Percentiles rank a stretch among this genome's conserved stretches.
phyloP scores from a whole-genome alignment of 2,329 filamentous ascomycete genomes.

The Teratosphaeria nubilosa region DNA sequence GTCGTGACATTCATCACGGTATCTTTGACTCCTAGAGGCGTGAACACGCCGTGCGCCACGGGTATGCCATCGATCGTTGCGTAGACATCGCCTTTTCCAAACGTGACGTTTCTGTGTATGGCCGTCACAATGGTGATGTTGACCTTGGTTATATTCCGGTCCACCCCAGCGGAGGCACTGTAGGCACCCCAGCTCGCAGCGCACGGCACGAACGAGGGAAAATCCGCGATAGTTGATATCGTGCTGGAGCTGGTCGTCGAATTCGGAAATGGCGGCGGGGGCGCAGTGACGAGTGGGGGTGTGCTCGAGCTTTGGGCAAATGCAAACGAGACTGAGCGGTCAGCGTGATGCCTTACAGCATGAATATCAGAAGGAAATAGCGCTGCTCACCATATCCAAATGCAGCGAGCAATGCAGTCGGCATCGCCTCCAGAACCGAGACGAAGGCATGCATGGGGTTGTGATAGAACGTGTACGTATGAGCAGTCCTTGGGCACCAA shows the following conservation, averaged over 20 bases:
- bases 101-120: conserved; percentile 1
- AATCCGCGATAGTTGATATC: too few species aligned
- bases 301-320: background rate
- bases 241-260: background rate
- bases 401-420: background rate
- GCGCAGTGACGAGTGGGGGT: background rate
- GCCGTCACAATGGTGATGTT: conserved; percentile 1
- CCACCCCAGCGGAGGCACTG: background rate
- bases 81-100: conserved; percentile 14
- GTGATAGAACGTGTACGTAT: background rate
- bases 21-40: conserved; percentile 5
- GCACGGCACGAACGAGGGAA: background rate
- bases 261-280: background rate
- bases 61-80: conserved; percentile 8
- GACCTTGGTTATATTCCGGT: background rate
- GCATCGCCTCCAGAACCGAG: background rate
- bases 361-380: background rate
- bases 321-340: background rate
- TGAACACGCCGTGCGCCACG: conserved; percentile 9
- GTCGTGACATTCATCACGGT: conserved; percentile 8
- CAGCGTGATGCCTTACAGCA: background rate
- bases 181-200: background rate
- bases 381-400: background rate
- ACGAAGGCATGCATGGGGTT: background rate
- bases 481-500: background rate